Percentiles rank a stretch among this genome's conserved stretches.
phyloP scores from a whole-genome alignment of 1,284 basidiomycete species.

The Ustilago hordei region DNA sequence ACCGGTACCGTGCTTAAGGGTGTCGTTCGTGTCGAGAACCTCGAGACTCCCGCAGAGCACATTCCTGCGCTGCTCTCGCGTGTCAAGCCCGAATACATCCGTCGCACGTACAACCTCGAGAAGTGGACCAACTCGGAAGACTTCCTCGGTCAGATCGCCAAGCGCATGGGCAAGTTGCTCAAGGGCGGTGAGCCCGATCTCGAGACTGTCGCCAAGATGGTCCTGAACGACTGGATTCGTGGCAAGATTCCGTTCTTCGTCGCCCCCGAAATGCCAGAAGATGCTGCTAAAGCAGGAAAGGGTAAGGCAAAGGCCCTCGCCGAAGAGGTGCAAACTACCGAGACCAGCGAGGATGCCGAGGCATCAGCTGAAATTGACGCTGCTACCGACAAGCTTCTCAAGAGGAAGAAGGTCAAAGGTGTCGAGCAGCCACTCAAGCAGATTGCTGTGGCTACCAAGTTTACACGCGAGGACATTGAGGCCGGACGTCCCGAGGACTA shows the following conservation, averaged over 20 bases:
- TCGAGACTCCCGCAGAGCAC: slow-evolving; percentile 92
- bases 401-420: slow-evolving; percentile 72
- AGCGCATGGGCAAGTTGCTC: slow-evolving; percentile 89
- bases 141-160: slow-evolving; percentile 86
- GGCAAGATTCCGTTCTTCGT: slow-evolving; percentile 93
- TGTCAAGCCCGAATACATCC: slow-evolving; percentile 91
- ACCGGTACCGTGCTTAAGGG: slow-evolving; percentile 95
- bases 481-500: slow-evolving; percentile 66
- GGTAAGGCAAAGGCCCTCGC: slow-evolving; percentile 48
- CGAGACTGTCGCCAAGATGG: slow-evolving; percentile 92
- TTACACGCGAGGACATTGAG: slow-evolving; percentile 70
- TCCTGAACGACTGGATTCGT: slow-evolving; percentile 96
- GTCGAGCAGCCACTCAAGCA: slow-evolving; percentile 74
- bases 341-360: slow-evolving; percentile 12
- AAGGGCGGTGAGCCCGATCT: slow-evolving; percentile 95
- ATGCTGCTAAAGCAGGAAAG: slow-evolving; percentile 35
- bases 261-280: slow-evolving; percentile 72
- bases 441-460: slow-evolving; percentile 74
- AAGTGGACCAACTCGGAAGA: slow-evolving; percentile 76
- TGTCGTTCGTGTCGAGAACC: slow-evolving; percentile 94
- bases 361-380: slow-evolving; percentile 26
- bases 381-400: slow-evolving; percentile 46
- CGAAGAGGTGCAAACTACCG: slow-evolving; percentile 26
- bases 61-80: slow-evolving; percentile 87
- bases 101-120: slow-evolving; percentile 80